Base-by-base conservation (phyloP, 2,329 filamentous ascomycete genomes). In the Fusarium pseudocircinatum region DNA sequence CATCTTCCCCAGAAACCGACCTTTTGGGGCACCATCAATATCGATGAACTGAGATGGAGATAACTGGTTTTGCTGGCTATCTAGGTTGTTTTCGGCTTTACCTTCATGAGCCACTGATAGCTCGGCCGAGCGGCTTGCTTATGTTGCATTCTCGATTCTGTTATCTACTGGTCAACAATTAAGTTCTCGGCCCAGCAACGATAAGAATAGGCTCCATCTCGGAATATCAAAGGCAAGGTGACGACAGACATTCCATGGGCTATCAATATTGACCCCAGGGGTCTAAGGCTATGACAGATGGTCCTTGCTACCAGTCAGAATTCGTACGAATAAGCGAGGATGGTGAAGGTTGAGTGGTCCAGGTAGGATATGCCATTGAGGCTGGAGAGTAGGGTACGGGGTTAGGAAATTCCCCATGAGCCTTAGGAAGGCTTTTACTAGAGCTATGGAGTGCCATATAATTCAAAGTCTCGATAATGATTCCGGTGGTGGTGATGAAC, bases 11-110 rank as follows among this genome's bases (percentile, higher is more conserved):
- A 78, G 77, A 78, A 75, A 78, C 75, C 71, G 68, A 76, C 70
- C 71, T 69, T 77, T 79, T 79, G 78, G 78, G 77, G 77, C 77
- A 78, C 77, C 77, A 78, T 78, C 74, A 77, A 61, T 63, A 70
- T 53, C 50, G 42, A 70, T 65, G 66, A 58, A 67, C 46, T 43
- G 54, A 57, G 44, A 46, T 69, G 65, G 65, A 68, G 47, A 40
- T 54, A 49, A 32, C 22, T 68, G 67, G 68, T 74, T 75, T 77
- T 75, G 68, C 67, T 77, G 70, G 72, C 62, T 62, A 69, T 61
- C 50, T n/a, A n/a, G n/a, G n/a, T 72, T 60, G 44, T 57, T 60
- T 50, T 26, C 39, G 54, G 53, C 60, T 74, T 70, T 52, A 60
- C 53, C 71, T 70, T 72, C 63, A 53, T 77, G 63, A 73, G 63